A percentile compares a stretch with the other conserved stretches of the same genome.
Conservation (phyloP, 495 filamentous ascomycete genomes). For the Penicillium bovifimosum region DNA sequence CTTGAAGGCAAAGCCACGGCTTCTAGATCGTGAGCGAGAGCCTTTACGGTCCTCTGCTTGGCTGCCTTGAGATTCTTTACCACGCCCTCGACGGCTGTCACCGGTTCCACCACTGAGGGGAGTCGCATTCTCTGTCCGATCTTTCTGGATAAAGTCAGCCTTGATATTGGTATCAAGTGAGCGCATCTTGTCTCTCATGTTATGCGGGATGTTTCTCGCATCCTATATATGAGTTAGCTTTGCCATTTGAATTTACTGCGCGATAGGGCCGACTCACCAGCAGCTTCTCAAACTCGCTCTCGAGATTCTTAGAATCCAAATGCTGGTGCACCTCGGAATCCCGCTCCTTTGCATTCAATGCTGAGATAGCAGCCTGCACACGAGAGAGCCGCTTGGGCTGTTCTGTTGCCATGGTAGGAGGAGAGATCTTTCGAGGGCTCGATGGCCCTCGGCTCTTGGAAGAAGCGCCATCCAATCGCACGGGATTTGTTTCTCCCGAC, state of each 20-base stretch:
- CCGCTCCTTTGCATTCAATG: slow-evolving; percentile 48
- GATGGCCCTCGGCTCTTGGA: slow-evolving; percentile 16
- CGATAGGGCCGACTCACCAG: slow-evolving; percentile 27
- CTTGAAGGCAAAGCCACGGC: slow-evolving; percentile 71
- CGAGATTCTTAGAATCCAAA: slow-evolving; percentile 42
- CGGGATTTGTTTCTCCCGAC: slow-evolving; percentile 16
- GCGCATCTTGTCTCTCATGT: slow-evolving; percentile 90
- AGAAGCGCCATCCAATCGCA: slow-evolving; percentile 13
- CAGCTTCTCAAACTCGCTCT: slow-evolving; percentile 47
- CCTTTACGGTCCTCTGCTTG: slow-evolving; percentile 46
- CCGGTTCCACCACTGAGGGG: slow-evolving; percentile 30
- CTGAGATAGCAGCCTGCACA: slow-evolving; percentile 63
- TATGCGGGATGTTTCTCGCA: slow-evolving; percentile 84
- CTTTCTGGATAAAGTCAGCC: slow-evolving; percentile 86
- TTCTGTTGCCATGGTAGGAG: slow-evolving; percentile 19
- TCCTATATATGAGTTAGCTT: slow-evolving; percentile 54
- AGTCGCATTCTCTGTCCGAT: slow-evolving; percentile 60
- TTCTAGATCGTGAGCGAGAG: slow-evolving; percentile 57
- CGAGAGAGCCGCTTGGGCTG: slow-evolving; percentile 41
- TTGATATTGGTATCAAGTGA: slow-evolving; percentile 85
- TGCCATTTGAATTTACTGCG: background rate
- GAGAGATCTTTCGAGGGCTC: slow-evolving; percentile 16
- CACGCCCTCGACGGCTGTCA: slow-evolving; percentile 40
- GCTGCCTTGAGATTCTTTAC: slow-evolving; percentile 34
- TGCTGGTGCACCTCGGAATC: slow-evolving; percentile 39